These are phyloP conservation scores for Colletotrichum agaves DNA, from an alignment of 2,329 filamentous ascomycete genomes.

Conservation along the genomic window DNA sequence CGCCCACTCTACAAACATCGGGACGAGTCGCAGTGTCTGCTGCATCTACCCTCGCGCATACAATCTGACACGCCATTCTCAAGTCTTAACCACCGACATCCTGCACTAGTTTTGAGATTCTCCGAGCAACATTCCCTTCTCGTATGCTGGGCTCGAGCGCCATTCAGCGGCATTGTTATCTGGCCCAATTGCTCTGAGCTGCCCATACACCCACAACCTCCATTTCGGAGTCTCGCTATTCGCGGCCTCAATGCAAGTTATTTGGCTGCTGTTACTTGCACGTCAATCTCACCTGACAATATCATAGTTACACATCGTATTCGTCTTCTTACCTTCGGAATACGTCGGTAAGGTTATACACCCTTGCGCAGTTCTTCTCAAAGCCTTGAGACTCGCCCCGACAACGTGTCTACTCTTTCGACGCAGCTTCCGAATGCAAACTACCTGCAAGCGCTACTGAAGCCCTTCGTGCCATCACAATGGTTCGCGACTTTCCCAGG, in stretches of 20 bases:
- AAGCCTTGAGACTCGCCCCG: neutral
- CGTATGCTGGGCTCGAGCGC: slow-evolving; percentile 8
- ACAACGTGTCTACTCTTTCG: neutral
- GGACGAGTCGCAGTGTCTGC: slow-evolving; percentile 20
- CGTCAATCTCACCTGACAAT: slow-evolving; percentile 24
- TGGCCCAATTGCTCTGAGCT: slow-evolving; percentile 6
- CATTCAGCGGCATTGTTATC: slow-evolving; percentile 15
- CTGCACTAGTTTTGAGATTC: slow-evolving; percentile 5
- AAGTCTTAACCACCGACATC: slow-evolving; percentile 10
- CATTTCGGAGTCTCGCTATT: neutral
- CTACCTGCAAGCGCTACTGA: slow-evolving; percentile 1
- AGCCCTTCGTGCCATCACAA: slow-evolving; percentile 39
- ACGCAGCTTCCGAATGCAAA: slow-evolving; percentile 9
- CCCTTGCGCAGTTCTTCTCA: neutral
- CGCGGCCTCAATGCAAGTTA: slow-evolving; percentile 9
- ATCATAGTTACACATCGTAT: slow-evolving; percentile 35
- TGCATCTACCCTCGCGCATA: slow-evolving; percentile 32
- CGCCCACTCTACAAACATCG: slow-evolving; percentile 22
- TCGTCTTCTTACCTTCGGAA: slow-evolving; percentile 1
- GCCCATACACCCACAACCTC: neutral
- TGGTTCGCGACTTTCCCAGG: slow-evolving; percentile 56
- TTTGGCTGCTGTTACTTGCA: slow-evolving; percentile 1
- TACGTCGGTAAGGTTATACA: neutral
- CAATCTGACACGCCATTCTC: slow-evolving; percentile 25
- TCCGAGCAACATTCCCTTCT: slow-evolving; percentile 6